phyloP scores from a whole-genome alignment of 1,284 basidiomycete genomes.

The Fomitopsis pinicola region DNA sequence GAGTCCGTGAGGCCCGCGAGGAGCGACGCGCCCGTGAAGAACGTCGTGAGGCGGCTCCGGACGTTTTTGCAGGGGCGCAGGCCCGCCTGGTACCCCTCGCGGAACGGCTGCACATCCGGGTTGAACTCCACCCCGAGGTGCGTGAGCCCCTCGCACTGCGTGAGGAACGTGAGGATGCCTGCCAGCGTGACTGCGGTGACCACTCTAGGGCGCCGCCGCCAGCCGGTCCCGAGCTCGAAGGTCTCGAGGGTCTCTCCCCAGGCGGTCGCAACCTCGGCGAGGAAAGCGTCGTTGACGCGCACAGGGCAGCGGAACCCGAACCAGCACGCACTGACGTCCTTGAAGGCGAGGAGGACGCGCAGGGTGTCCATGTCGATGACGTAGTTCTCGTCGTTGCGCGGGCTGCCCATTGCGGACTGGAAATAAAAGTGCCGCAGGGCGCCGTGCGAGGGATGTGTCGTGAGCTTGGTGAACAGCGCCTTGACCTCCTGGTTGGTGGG shows the following conservation, averaged over 20 bases:
- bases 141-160: constrained; percentile 1
- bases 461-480: constrained; percentile 9
- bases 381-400: constrained; percentile 1
- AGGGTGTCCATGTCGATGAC: constrained; percentile 8
- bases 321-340: background rate
- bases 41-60: background rate
- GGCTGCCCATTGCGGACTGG: background rate
- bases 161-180: constrained; percentile 6
- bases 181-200: constrained; percentile 3
- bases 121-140: constrained; percentile 5
- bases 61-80: background rate
- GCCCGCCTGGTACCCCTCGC: background rate
- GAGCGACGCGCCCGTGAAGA: constrained; percentile 1
- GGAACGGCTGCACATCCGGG: constrained; percentile 2
- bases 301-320: constrained; percentile 1
- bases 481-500: constrained; percentile 7
- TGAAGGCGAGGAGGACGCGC: constrained; percentile 9
- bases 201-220: background rate
- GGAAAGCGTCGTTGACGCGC: constrained; percentile 1
- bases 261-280: constrained; percentile 7
- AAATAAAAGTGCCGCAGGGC: constrained; percentile 5
- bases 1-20: background rate
- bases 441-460: background rate
- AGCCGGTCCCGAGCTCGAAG: constrained; percentile 12
- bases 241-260: constrained; percentile 4